Evolutionary conservation across 768 basidiomycete genomes (phyloP).

Genomic region (Lactarius akahatsu): DNA sequence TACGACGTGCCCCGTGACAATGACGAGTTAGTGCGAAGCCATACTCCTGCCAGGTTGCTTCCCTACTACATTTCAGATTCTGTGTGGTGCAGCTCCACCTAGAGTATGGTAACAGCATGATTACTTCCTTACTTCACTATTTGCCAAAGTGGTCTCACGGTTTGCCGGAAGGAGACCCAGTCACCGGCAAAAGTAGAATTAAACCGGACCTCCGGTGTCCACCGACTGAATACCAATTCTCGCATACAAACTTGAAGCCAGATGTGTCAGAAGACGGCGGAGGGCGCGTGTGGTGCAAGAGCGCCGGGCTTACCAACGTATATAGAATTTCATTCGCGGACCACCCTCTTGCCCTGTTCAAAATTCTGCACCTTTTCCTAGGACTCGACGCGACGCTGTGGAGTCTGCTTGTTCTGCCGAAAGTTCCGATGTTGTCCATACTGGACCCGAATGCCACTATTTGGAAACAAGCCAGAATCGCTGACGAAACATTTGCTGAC

Average conservation of each 20-base stretch:
- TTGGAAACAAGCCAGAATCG: conserved; percentile 54
- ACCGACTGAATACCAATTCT: conserved; percentile 12
- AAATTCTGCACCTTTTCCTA: not conserved
- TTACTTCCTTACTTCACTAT: conserved; percentile 22
- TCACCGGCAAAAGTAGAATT: not conserved
- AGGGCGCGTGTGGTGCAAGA: conserved; percentile 46
- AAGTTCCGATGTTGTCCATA: conserved; percentile 41
- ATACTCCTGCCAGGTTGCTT: conserved; percentile 40
- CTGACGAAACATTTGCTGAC: conserved; percentile 60
- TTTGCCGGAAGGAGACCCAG: not conserved
- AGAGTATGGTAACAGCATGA: conserved; percentile 18
- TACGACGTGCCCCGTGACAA: conserved; percentile 57
- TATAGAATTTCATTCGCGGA: conserved; percentile 22
- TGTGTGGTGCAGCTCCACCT: conserved; percentile 36
- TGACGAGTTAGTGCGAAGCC: conserved; percentile 45
- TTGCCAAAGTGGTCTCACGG: conserved; percentile 13
- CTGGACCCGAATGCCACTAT: conserved; percentile 54
- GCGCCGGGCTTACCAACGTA: conserved; percentile 55
- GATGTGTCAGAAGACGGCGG: conserved; percentile 36
- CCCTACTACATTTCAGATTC: conserved; percentile 36
- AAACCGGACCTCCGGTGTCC: conserved; percentile 14
- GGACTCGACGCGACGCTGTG: conserved; percentile 24
- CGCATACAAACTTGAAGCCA: not conserved
- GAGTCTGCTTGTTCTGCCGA: conserved; percentile 30
- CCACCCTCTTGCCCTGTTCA: not conserved